Conservation (phyloP, 2,329 filamentous ascomycete species). For the Paecilomyces fulvus region DNA sequence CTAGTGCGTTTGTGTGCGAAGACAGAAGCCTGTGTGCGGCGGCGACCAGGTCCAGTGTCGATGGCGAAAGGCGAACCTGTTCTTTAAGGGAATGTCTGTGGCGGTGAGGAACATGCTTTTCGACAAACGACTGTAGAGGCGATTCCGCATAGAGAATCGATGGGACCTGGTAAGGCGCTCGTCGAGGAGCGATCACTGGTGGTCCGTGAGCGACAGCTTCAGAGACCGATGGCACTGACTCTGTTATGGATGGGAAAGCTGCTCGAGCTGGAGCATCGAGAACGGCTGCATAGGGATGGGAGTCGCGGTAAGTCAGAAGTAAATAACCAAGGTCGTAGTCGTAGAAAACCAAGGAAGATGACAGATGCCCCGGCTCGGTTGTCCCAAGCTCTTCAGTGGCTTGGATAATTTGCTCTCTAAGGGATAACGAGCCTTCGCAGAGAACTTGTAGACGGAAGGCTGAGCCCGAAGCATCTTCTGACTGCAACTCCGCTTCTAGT, state of each 20-base stretch:
- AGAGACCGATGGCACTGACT: slow-evolving; percentile 17
- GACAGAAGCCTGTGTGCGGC: slow-evolving; percentile 40
- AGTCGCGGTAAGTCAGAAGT: slow-evolving; percentile 42
- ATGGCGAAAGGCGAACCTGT: slow-evolving; percentile 39
- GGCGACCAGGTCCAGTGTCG: slow-evolving; percentile 40
- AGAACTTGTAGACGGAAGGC: slow-evolving; percentile 50
- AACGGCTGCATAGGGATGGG: slow-evolving; percentile 42
- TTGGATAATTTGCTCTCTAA: slow-evolving; percentile 41
- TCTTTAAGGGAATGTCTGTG: slow-evolving; percentile 35
- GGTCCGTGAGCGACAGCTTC: slow-evolving; percentile 14
- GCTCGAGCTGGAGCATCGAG: slow-evolving; percentile 41
- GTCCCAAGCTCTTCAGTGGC: slow-evolving; percentile 18
- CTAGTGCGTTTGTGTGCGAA: slow-evolving; percentile 37
- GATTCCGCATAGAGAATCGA: slow-evolving; percentile 31
- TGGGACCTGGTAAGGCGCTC: slow-evolving; percentile 36
- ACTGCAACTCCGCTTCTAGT: slow-evolving; percentile 49
- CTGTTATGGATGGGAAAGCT: slow-evolving; percentile 18
- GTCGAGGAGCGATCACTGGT: slow-evolving; percentile 22
- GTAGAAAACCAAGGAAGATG: slow-evolving; percentile 45
- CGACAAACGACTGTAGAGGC: slow-evolving; percentile 32
- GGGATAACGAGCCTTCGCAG: slow-evolving; percentile 43
- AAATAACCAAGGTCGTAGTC: slow-evolving; percentile 52
- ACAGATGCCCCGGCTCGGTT: slow-evolving; percentile 28
- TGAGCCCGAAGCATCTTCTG: slow-evolving; percentile 43
- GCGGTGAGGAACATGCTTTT: slow-evolving; percentile 35